Base-by-base conservation (phyloP, 176 grass and related monocot species). In the Cenchrus purpureus region DNA sequence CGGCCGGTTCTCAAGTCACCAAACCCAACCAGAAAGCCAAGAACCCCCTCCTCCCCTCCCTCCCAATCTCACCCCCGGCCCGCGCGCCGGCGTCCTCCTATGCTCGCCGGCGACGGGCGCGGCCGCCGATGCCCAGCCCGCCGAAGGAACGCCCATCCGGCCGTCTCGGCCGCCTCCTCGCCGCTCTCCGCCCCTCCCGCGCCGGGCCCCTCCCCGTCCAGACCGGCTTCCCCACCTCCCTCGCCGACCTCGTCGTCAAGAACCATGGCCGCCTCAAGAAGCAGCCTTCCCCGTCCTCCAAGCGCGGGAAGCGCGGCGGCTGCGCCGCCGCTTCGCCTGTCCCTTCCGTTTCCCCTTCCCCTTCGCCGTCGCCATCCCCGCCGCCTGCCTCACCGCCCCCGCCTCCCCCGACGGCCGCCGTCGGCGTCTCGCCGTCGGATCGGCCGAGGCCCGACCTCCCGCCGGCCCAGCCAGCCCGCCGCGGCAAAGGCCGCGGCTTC, bases 151-250 rank as follows among this genome's bases (percentile, higher is more conserved):
- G 88, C 64, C 42, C 71, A 12, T 49, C 76, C 72, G 91, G 80
- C 70, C 80, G 83, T 68, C 71, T 95, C 59, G 88, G 78, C 81
- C 85, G 85, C 19, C 86, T 95, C 7, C 88, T 95, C 73, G 80
- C 85, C 66, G 85, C 91, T 15, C 90, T 96, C 79, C 86, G 90
- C 46, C 88, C 83, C 17, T 78, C 80, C n/a, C 85, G 89, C 68
- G 68, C 83, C 29, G 84, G 86, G 2, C 84, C 88, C 4, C 89
- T 93, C 51, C 90, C 91, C 60, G 87, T 97, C 79, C 95, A 92
- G 89, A 95, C 95, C 57, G 95, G 95, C 53, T 95, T 97, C 79
- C 95, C 95, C 2, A 97, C 95, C 82, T 97, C 95, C 83, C 88
- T 97, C 77, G 95, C 93, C 37, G 93, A 95, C 75, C 89, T 95